Conservation (phyloP, 1,284 basidiomycete genomes). For the Ganoderma sinense region DNA sequence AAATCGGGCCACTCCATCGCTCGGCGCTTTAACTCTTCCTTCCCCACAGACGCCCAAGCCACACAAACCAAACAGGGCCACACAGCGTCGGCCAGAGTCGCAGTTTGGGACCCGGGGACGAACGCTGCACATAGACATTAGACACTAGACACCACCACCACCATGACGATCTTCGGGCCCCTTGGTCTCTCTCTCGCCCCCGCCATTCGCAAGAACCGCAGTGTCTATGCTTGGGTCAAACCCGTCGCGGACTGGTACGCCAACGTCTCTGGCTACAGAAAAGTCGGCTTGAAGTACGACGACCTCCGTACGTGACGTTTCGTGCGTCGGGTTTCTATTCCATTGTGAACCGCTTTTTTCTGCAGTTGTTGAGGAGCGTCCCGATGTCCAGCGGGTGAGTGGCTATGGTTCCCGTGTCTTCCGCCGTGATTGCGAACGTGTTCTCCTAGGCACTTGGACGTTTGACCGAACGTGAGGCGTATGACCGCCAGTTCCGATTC, state of each 20-base stretch:
- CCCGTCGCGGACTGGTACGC: slow-evolving; percentile 91
- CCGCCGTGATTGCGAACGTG: slow-evolving; percentile 3
- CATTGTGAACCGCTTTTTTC: slow-evolving; percentile 20
- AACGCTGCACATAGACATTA: slow-evolving; percentile 18
- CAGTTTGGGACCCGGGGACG: slow-evolving; percentile 17
- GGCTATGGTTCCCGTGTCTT: neutral
- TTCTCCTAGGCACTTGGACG: slow-evolving; percentile 80
- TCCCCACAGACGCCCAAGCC: slow-evolving; percentile 17
- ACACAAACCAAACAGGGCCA: slow-evolving; percentile 42
- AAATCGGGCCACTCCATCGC: slow-evolving; percentile 34
- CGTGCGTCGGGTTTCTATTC: slow-evolving; percentile 8
- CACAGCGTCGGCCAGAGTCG: slow-evolving; percentile 40
- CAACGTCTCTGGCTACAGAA: slow-evolving; percentile 84
- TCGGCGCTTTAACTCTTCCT: slow-evolving; percentile 21
- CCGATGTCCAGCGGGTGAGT: slow-evolving; percentile 84
- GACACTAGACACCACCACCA: slow-evolving; percentile 15
- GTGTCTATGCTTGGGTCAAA: slow-evolving; percentile 72
- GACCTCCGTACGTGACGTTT: slow-evolving; percentile 77
- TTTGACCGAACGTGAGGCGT: slow-evolving; percentile 81
- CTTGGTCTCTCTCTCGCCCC: slow-evolving; percentile 84
- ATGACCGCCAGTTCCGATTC: slow-evolving; percentile 93
- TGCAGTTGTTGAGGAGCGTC: slow-evolving; percentile 87
- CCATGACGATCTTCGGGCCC: slow-evolving; percentile 60
- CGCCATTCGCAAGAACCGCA: slow-evolving; percentile 74
- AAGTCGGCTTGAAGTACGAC: slow-evolving; percentile 93